Percentiles rank a stretch among this genome's conserved stretches.
These are phyloP conservation scores for Blastocystis sp. DNA, from an alignment of 352 stramenopile genomes.

Conservation along the genomic window DNA sequence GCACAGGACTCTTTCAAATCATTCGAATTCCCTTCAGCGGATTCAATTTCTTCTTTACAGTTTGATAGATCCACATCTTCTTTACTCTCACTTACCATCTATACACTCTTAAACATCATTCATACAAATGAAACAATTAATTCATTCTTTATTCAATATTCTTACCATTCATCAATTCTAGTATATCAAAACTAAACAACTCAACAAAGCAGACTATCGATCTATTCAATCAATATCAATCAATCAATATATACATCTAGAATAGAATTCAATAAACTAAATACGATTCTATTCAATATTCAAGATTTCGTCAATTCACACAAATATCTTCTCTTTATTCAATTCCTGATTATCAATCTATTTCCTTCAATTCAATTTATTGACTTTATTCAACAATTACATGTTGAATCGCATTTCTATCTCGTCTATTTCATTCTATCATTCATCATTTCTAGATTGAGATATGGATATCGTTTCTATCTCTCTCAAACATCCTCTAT, in stretches of 20 bases:
- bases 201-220: too few relatives aligned
- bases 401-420: not conserved
- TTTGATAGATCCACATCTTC: not conserved
- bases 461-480: not conserved
- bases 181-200: not conserved
- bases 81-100: not conserved
- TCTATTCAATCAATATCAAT: too few relatives aligned
- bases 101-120: too few relatives aligned
- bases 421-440: not conserved
- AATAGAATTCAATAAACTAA: not conserved
- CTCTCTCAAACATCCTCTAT: not conserved
- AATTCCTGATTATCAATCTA: not conserved
- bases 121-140: not conserved
- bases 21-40: too few relatives aligned
- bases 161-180: not conserved
- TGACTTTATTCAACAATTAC: not conserved
- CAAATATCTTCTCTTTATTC: not conserved
- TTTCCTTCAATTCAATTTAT: not conserved
- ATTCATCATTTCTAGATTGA: not conserved
- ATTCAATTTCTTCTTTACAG: not conserved
- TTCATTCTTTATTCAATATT: not conserved
- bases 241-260: too few relatives aligned
- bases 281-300: not conserved
- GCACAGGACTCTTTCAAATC: too few relatives aligned
- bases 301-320: not conserved